Conservation (phyloP, 129 eudicot genomes). For the carrot (Daucus carota) region DNA sequence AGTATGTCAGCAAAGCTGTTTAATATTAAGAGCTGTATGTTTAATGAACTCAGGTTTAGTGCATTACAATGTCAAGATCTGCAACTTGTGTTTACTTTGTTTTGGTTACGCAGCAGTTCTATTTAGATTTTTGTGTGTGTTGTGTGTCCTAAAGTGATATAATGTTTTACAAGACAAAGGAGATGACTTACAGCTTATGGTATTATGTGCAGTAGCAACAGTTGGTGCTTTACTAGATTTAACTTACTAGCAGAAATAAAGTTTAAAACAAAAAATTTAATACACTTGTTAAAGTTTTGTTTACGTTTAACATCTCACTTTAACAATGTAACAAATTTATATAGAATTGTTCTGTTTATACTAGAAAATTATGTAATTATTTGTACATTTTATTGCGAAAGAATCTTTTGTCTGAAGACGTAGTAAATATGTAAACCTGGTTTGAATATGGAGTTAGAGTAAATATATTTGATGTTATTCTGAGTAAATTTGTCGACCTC, state of each 20-base stretch:
- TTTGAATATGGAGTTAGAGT: not conserved
- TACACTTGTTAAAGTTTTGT: not conserved
- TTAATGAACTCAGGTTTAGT: not conserved
- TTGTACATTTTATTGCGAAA: too few species aligned
- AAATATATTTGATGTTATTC: too few species aligned
- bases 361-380: too few species aligned
- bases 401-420: too few species aligned
- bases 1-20: not conserved
- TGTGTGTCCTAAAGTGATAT: not conserved
- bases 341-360: too few species aligned
- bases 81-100: not conserved
- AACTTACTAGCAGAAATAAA: not conserved
- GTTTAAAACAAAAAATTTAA: too few species aligned
- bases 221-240: not conserved
- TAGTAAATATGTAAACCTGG: too few species aligned
- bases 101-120: not conserved
- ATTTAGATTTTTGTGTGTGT: not conserved
- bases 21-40: not conserved
- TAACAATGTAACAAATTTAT: too few species aligned
- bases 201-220: not conserved
- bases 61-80: not conserved
- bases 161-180: not conserved
- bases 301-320: too few species aligned
- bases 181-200: not conserved
- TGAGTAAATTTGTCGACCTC: not conserved